Percentiles rank a stretch among this genome's conserved stretches.
Conservation (phyloP, 495 filamentous ascomycete genomes). For the Venustampulla echinocandica region DNA sequence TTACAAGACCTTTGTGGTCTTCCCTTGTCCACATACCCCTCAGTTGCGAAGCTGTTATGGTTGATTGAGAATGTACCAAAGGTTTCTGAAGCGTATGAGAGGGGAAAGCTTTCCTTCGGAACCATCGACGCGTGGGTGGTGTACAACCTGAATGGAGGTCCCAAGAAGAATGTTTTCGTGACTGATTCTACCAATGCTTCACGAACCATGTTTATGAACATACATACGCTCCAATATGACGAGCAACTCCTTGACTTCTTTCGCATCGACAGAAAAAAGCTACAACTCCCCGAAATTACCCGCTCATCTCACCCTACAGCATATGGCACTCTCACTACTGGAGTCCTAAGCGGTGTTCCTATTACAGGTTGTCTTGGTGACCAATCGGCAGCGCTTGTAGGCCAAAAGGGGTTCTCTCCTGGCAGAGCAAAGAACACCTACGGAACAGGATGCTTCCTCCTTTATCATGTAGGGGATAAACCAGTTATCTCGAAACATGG, state of each 20-base stretch:
- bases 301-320: constrained; percentile 68
- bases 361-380: constrained; percentile 87
- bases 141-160: constrained; percentile 78
- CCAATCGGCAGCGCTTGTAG: constrained; percentile 84
- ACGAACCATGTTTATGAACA: constrained; percentile 95
- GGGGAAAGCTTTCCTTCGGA: constrained; percentile 73
- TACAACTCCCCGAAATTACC: constrained; percentile 74
- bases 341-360: constrained; percentile 58
- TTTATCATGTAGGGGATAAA: constrained; percentile 85
- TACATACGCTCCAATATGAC: constrained; percentile 78
- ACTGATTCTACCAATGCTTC: constrained; percentile 90
- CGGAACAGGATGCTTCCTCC: constrained; percentile 87
- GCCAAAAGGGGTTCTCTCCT: constrained; percentile 79
- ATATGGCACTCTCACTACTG: constrained; percentile 61
- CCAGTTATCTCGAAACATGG: constrained; percentile 87
- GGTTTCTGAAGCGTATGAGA: constrained; percentile 68
- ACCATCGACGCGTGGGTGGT: constrained; percentile 89
- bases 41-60: constrained; percentile 83
- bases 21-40: constrained; percentile 90
- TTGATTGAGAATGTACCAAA: constrained; percentile 64
- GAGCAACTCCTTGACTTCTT: constrained; percentile 75
- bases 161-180: constrained; percentile 57
- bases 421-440: constrained; percentile 93
- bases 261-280: constrained; percentile 62
- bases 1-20: constrained; percentile 73